A percentile compares a stretch with the other conserved stretches of the same genome.
These are phyloP conservation scores for Ilex asprella DNA, from an alignment of 257 asterid species.

Conservation along the genomic window DNA sequence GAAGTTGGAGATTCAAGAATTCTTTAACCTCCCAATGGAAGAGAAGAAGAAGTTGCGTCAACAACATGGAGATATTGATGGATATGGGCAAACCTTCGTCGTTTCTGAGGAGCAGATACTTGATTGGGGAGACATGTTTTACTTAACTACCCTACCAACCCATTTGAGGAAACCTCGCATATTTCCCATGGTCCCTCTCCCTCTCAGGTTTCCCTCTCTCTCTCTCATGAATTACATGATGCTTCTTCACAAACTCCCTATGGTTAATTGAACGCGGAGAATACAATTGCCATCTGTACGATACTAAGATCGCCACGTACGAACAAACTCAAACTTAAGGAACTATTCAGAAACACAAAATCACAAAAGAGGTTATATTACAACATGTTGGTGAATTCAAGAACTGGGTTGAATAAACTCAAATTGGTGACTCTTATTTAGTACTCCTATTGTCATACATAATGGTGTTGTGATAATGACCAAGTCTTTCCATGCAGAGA, in stretches of 20 bases:
- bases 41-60: slow-evolving; percentile 42
- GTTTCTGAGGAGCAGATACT: slow-evolving; percentile 58
- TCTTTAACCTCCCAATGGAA: slow-evolving; percentile 45
- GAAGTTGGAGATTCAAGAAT: slow-evolving; percentile 28
- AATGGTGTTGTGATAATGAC: background rate
- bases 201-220: slow-evolving; percentile 31
- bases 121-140: slow-evolving; percentile 54
- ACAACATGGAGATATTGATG: slow-evolving; percentile 27
- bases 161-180: slow-evolving; percentile 37
- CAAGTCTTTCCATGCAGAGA: slow-evolving; percentile 23
- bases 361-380: too few relatives aligned
- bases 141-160: slow-evolving; percentile 23
- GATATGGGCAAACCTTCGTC: slow-evolving; percentile 59
- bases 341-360: too few relatives aligned
- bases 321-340: too few relatives aligned
- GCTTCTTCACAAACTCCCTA: too few relatives aligned
- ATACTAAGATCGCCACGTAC: too few relatives aligned
- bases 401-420: too few relatives aligned
- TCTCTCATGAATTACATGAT: background rate
- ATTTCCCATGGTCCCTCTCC: slow-evolving; percentile 40
- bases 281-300: too few relatives aligned
- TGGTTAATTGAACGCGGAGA: too few relatives aligned
- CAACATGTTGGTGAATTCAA: too few relatives aligned
- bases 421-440: too few relatives aligned
- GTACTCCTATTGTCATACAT: background rate